Evolutionary conservation across 108 stramenopile genomes (phyloP).

Genomic region (Pelagomonas calceolata): DNA sequence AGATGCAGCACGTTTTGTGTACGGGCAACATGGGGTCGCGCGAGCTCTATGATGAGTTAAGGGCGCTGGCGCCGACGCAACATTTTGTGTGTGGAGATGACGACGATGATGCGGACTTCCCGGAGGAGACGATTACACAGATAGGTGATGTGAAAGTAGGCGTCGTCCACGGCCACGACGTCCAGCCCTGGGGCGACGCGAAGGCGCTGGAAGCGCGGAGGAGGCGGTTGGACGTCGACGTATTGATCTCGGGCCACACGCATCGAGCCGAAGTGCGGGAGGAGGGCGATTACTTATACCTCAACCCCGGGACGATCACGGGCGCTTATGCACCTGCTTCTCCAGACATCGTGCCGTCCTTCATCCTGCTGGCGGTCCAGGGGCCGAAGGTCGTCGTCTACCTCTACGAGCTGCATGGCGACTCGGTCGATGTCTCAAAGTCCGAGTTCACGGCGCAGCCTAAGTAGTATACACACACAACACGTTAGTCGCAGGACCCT

Average conservation of each 20-base stretch:
- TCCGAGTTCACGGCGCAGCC: conserved; percentile 2
- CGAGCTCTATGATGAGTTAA: conserved; percentile 77
- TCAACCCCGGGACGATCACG: conserved; percentile 87
- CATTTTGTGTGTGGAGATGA: conserved; percentile 81
- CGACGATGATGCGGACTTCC: conserved; percentile 44
- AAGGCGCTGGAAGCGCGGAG: conserved; percentile 57
- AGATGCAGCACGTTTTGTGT: conserved; percentile 95
- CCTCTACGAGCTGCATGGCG: conserved; percentile 53
- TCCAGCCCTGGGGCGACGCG: conserved; percentile 71
- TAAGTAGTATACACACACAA: too few relatives aligned
- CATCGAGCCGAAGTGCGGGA: conserved; percentile 76
- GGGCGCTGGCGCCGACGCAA: conserved; percentile 80
- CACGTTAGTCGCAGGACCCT: background rate
- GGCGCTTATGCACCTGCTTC: conserved; percentile 62
- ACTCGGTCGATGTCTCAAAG: conserved; percentile 18
- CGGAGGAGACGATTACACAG: conserved; percentile 71
- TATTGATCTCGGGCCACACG: conserved; percentile 85
- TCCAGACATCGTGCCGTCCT: conserved; percentile 48
- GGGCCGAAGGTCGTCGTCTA: conserved; percentile 82
- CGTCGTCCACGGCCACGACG: conserved; percentile 82
- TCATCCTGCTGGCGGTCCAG: conserved; percentile 86
- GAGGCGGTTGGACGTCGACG: conserved; percentile 78
- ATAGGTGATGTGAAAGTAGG: conserved; percentile 89
- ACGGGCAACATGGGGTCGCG: conserved; percentile 79
- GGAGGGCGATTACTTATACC: conserved; percentile 68